These are phyloP conservation scores for Penicillium dipodomyicola DNA, from an alignment of 495 filamentous ascomycete species.

Conservation along the genomic window DNA sequence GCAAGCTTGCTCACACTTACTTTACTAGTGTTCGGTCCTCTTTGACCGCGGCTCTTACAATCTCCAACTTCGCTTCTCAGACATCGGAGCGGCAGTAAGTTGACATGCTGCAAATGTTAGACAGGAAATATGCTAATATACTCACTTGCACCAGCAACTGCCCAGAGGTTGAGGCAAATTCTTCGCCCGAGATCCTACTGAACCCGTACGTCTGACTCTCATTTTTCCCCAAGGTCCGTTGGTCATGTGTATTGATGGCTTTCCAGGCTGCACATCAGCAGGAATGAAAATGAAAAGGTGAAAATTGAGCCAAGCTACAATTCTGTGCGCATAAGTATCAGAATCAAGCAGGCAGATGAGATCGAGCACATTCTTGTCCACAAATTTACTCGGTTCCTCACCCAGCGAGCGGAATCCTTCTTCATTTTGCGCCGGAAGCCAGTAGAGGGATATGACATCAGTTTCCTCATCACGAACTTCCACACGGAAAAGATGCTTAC, in stretches of 20 bases:
- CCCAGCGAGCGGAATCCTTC: slow-evolving; percentile 94
- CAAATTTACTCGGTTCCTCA: slow-evolving; percentile 96
- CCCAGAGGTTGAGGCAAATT: slow-evolving; percentile 83
- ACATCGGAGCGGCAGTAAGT: slow-evolving; percentile 71
- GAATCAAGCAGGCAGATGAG: slow-evolving; percentile 99
- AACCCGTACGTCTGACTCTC: slow-evolving; percentile 61
- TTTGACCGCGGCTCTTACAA: slow-evolving; percentile 87
- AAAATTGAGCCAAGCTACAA: slow-evolving; percentile 82
- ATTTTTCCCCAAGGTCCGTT: background rate
- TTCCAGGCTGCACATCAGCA: slow-evolving; percentile 54
- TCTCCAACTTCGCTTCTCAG: slow-evolving; percentile 97
- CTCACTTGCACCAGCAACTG: slow-evolving; percentile 59
- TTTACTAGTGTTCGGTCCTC: slow-evolving; percentile 72
- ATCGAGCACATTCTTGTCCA: slow-evolving; percentile 93
- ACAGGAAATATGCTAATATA: background rate
- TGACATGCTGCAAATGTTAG: background rate
- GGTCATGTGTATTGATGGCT: slow-evolving; percentile 7
- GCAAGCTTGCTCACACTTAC: background rate
- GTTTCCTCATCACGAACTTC: slow-evolving; percentile 96
- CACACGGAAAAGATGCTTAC: slow-evolving; percentile 98
- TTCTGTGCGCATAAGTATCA: slow-evolving; percentile 90
- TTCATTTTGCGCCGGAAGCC: slow-evolving; percentile 95
- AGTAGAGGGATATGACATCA: slow-evolving; percentile 97
- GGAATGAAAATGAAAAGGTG: slow-evolving; percentile 94
- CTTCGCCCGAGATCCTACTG: slow-evolving; percentile 87